phyloP scores from a whole-genome alignment of 768 basidiomycete genomes.

The Phallus indusiatus region DNA sequence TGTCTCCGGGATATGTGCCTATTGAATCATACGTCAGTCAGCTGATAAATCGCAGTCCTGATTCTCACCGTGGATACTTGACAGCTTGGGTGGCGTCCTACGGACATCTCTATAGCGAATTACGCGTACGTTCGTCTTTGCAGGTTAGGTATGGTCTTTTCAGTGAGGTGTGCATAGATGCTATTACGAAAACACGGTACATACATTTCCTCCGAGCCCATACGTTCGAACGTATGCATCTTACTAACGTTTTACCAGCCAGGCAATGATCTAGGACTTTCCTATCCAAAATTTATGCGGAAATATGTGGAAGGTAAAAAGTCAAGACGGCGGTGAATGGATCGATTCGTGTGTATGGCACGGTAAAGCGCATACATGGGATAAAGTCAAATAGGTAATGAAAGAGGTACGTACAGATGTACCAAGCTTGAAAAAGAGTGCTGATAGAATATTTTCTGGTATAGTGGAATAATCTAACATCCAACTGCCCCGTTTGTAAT shows the following conservation, averaged over 20 bases:
- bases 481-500: conserved; percentile 42
- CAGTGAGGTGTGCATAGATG: conserved; percentile 22
- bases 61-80: conserved; percentile 42
- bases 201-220: background rate
- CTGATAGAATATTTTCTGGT: background rate
- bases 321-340: conserved; percentile 37
- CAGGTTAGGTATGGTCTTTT: too few species aligned
- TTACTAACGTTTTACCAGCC: conserved; percentile 13
- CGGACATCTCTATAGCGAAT: conserved; percentile 41
- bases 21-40: conserved; percentile 16
- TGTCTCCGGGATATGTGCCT: conserved; percentile 12
- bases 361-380: too few species aligned
- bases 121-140: conserved; percentile 28
- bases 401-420: conserved; percentile 27
- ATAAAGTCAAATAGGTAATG: conserved; percentile 39
- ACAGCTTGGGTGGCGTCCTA: conserved; percentile 41
- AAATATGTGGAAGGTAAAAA: conserved; percentile 35
- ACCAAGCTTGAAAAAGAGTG: too few species aligned
- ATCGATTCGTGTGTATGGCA: conserved; percentile 40
- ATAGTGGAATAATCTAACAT: conserved; percentile 39
- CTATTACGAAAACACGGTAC: conserved; percentile 27
- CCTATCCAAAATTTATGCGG: conserved; percentile 41
- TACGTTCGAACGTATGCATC: background rate
- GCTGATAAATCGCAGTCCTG: too few species aligned
- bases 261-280: too few species aligned